Evolutionary conservation across 306 rosid species (phyloP).

Genomic region (Albizia julibrissin): DNA sequence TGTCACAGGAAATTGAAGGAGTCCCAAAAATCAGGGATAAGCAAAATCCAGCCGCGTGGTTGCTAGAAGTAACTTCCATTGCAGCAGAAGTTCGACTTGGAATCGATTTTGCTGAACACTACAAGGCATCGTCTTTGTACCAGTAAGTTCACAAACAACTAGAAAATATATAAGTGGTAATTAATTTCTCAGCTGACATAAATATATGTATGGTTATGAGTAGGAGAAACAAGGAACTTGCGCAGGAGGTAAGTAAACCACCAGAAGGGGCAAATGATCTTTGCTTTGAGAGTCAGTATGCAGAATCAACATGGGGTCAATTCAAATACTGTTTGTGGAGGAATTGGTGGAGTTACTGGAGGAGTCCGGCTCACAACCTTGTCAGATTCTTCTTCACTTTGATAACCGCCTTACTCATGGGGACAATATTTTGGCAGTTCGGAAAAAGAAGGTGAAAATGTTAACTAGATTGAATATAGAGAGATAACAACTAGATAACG

Average conservation of each 20-base stretch:
- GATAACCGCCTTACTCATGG: slow-evolving; percentile 70
- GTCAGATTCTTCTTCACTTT: slow-evolving; percentile 81
- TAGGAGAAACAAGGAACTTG: slow-evolving; percentile 75
- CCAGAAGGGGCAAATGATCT: slow-evolving; percentile 64
- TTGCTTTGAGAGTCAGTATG: slow-evolving; percentile 58
- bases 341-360: slow-evolving; percentile 92
- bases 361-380: slow-evolving; percentile 92
- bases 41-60: slow-evolving; percentile 82
- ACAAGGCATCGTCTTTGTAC: slow-evolving; percentile 50
- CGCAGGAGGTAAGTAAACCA: slow-evolving; percentile 60
- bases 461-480: too few species aligned
- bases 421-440: slow-evolving; percentile 79
- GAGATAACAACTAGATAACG: too few species aligned
- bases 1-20: slow-evolving; percentile 58
- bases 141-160: slow-evolving; percentile 42
- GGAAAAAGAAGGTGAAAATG: slow-evolving; percentile 66
- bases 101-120: slow-evolving; percentile 62
- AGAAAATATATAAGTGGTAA: not conserved
- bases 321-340: slow-evolving; percentile 87
- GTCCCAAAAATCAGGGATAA: slow-evolving; percentile 57
- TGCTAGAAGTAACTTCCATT: slow-evolving; percentile 70
- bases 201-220: not conserved
- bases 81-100: slow-evolving; percentile 57
- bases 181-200: not conserved
- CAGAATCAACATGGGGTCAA: slow-evolving; percentile 75